Evolutionary conservation across 257 asterid genomes (phyloP).

Genomic region (Nicotiana undulata): DNA sequence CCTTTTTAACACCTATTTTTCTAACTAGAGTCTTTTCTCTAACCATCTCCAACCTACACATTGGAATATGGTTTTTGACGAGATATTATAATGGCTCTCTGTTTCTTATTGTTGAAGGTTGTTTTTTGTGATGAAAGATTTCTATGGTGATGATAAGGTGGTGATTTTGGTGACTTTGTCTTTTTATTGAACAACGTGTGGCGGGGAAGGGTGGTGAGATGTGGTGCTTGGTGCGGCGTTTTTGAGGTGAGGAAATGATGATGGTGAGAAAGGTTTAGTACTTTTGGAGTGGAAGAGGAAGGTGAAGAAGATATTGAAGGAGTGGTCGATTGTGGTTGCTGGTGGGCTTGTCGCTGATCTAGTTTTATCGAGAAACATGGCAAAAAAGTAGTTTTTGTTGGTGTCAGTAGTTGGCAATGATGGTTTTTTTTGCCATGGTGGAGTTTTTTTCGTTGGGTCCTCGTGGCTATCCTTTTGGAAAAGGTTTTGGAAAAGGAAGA

Average conservation of each 20-base stretch:
- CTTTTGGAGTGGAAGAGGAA: too few species aligned
- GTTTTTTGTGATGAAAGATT: background rate
- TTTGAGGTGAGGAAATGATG: background rate
- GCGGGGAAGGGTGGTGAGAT: background rate
- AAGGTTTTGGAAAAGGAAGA: background rate
- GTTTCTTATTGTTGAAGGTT: background rate
- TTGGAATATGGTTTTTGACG: background rate
- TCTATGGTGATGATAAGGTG: background rate
- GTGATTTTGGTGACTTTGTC: background rate
- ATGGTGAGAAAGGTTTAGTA: too few species aligned
- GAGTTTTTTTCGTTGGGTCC: background rate
- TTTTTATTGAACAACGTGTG: background rate
- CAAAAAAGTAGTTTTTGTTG: too few species aligned
- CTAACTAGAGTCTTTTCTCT: background rate
- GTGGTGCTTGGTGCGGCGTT: background rate
- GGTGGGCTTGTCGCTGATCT: too few species aligned
- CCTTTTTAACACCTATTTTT: background rate
- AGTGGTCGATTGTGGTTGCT: too few species aligned
- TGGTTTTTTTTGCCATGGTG: background rate
- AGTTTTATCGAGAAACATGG: too few species aligned
- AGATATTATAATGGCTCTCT: background rate
- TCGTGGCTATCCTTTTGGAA: background rate
- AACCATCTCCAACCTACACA: background rate
- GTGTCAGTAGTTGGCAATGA: background rate
- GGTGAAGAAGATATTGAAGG: too few species aligned